Evolutionary conservation across 371 early-diverging fungal genomes (phyloP).

Genomic region (Actinomortierella wolfii): DNA sequence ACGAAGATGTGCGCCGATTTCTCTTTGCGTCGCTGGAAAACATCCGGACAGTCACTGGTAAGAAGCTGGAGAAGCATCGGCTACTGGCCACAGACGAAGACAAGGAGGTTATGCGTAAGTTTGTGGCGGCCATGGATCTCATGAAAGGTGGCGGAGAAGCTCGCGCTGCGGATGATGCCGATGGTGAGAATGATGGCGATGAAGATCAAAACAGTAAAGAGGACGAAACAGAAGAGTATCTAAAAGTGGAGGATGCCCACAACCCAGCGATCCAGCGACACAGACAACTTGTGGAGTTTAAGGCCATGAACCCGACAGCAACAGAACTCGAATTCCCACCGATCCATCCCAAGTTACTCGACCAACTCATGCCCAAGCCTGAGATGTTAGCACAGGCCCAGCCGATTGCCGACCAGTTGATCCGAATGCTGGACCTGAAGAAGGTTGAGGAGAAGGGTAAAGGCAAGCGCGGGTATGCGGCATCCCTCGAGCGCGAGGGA

Average conservation of each 20-base stretch:
- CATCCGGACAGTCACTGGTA: slow-evolving; percentile 47
- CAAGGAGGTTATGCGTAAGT: slow-evolving; percentile 54
- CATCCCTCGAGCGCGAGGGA: slow-evolving; percentile 26
- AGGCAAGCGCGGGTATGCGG: slow-evolving; percentile 31
- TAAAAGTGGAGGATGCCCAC: slow-evolving; percentile 52
- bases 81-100: slow-evolving; percentile 56
- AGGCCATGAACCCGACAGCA: slow-evolving; percentile 58
- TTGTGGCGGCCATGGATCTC: slow-evolving; percentile 59
- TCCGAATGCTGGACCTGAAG: slow-evolving; percentile 52
- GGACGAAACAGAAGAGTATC: slow-evolving; percentile 37
- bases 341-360: slow-evolving; percentile 46
- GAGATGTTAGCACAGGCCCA: slow-evolving; percentile 47
- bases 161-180: too few relatives aligned
- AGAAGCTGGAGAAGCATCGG: slow-evolving; percentile 50
- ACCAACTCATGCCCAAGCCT: slow-evolving; percentile 48
- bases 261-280: slow-evolving; percentile 67
- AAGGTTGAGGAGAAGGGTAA: slow-evolving; percentile 38
- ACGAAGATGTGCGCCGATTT: slow-evolving; percentile 66
- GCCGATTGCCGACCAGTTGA: slow-evolving; percentile 45
- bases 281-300: slow-evolving; percentile 57
- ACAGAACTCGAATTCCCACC: slow-evolving; percentile 51
- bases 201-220: too few relatives aligned
- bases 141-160: slow-evolving; percentile 50
- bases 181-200: too few relatives aligned
- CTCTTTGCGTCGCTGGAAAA: slow-evolving; percentile 58